Percentiles rank a stretch among this genome's conserved stretches.
Evolutionary conservation across 1,284 basidiomycete genomes (phyloP).

Genomic region (Cutaneotrichosporon curvatum): DNA sequence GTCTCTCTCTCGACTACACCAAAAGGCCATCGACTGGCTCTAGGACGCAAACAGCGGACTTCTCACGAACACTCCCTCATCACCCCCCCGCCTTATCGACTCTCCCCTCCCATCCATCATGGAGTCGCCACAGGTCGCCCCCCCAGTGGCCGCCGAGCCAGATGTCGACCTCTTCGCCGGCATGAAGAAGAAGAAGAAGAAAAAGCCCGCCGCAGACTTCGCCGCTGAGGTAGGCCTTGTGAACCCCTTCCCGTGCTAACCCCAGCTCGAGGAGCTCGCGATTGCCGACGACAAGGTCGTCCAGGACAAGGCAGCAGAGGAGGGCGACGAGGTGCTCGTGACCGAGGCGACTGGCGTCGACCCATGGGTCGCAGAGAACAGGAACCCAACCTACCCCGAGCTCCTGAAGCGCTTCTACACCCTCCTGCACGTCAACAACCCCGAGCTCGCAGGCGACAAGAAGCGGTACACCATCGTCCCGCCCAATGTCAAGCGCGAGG

Average conservation of each 20-base stretch:
- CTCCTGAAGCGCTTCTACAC: slow-evolving; percentile 89
- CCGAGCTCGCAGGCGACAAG: slow-evolving; percentile 78
- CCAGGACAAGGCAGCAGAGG: slow-evolving; percentile 51
- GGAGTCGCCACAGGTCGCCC: too few species aligned
- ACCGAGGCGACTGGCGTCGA: slow-evolving; percentile 50
- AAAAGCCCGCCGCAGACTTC: slow-evolving; percentile 50
- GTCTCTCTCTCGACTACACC: too few species aligned
- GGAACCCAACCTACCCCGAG: slow-evolving; percentile 89
- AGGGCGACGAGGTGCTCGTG: slow-evolving; percentile 70
- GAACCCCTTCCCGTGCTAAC: neutral
- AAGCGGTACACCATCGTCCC: slow-evolving; percentile 96
- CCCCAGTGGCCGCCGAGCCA: slow-evolving; percentile 42
- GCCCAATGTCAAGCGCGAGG: slow-evolving; percentile 87
- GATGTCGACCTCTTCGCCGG: slow-evolving; percentile 49
- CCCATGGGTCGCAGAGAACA: slow-evolving; percentile 79
- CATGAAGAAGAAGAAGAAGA: slow-evolving; percentile 52
- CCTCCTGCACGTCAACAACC: slow-evolving; percentile 88
- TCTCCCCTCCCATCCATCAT: too few species aligned
- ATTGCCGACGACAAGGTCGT: slow-evolving; percentile 9
- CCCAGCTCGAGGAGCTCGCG: slow-evolving; percentile 43
- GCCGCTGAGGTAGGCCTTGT: slow-evolving; percentile 63
- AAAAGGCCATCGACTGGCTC: too few species aligned
- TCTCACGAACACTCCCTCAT: too few species aligned
- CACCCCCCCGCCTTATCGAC: too few species aligned
- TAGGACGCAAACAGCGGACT: too few species aligned